These are phyloP conservation scores for Geotrichum armillariae DNA, from an alignment of 1,139 yeast genomes.

Conservation along the genomic window DNA sequence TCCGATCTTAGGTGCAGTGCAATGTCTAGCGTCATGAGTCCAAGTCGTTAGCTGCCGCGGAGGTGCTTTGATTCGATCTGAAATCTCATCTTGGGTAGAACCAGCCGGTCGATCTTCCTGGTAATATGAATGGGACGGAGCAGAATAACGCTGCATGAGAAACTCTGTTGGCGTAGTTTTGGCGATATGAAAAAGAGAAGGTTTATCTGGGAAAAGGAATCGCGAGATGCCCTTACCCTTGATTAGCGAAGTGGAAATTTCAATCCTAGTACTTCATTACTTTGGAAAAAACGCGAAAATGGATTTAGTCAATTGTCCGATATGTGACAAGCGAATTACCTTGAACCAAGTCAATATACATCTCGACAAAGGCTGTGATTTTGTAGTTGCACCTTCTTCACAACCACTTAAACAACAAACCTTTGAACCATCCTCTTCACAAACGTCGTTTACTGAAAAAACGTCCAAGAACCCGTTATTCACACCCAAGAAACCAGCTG, in stretches of 20 bases:
- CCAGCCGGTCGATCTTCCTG: neutral
- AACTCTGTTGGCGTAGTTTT: no score
- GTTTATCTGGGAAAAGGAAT: no score
- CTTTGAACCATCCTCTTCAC: neutral
- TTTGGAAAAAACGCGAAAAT: no score
- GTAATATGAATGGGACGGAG: neutral
- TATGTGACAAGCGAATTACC: conserved; percentile 38
- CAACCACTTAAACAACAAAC: neutral
- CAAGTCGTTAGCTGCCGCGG: conserved; percentile 50
- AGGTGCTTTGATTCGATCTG: conserved; percentile 5
- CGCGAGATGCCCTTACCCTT: neutral
- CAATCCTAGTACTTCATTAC: neutral
- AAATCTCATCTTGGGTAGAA: neutral
- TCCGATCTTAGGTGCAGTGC: no score
- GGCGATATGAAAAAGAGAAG: no score
- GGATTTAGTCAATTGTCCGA: conserved; percentile 35
- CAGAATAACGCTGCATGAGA: conserved; percentile 8
- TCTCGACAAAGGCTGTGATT: conserved; percentile 41
- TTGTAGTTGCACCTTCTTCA: neutral
- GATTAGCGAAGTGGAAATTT: neutral
- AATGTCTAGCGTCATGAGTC: conserved; percentile 70
- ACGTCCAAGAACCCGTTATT: conserved; percentile 1
- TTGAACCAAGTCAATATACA: conserved; percentile 38
- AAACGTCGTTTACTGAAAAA: neutral
- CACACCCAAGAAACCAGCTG: neutral